Conservation (phyloP, 2,329 filamentous ascomycete species). For the Beauveria caledonica region DNA sequence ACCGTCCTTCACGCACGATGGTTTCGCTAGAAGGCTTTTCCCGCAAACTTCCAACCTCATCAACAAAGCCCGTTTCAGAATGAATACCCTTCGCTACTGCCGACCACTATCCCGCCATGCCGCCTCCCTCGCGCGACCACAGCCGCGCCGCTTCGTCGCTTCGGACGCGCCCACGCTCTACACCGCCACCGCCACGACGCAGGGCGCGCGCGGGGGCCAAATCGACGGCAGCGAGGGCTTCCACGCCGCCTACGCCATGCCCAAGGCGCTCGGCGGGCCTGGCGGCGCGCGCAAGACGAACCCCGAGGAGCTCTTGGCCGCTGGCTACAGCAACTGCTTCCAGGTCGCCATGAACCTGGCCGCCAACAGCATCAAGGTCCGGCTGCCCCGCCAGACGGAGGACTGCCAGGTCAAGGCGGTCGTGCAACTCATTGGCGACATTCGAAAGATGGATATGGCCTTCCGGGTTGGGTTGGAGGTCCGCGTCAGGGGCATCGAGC, state of each 20-base stretch:
- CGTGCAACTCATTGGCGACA: background rate
- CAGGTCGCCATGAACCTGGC: slow-evolving; percentile 4
- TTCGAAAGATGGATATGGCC: background rate
- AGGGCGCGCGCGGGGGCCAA: background rate
- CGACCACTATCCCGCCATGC: background rate
- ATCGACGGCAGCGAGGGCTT: slow-evolving; percentile 2
- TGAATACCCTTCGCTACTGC: background rate
- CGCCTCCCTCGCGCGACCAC: background rate
- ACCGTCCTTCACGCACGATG: background rate
- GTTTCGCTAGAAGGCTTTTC: background rate
- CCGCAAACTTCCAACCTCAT: background rate
- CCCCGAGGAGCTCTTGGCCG: slow-evolving; percentile 1
- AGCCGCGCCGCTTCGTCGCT: background rate
- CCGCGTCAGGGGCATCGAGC: slow-evolving; percentile 1
- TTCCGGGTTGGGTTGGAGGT: slow-evolving; percentile 1
- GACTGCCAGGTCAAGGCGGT: background rate
- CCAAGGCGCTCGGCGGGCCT: background rate
- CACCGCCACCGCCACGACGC: background rate
- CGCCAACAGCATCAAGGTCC: background rate
- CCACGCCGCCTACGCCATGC: background rate
- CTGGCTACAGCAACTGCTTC: slow-evolving; percentile 8
- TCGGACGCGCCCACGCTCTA: slow-evolving; percentile 3
- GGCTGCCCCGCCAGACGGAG: background rate
- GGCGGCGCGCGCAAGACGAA: background rate
- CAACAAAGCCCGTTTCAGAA: background rate